phyloP scores from a whole-genome alignment of 2,329 filamentous ascomycete species.

The Teratosphaeria gauchensis region DNA sequence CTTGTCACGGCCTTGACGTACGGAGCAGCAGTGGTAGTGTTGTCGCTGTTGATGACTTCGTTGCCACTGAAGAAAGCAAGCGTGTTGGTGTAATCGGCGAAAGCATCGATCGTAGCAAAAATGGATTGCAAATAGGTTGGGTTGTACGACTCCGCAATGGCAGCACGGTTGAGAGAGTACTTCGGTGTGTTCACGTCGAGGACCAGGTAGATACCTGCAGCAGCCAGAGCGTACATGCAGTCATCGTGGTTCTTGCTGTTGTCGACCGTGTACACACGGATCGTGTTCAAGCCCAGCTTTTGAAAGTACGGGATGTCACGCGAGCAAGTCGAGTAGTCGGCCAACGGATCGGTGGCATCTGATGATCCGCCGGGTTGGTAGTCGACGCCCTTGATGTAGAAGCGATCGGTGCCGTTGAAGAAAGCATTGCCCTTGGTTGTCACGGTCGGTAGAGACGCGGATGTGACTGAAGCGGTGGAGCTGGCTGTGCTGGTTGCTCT shows the following conservation, averaged over 20 bases:
- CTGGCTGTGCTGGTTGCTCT: constrained; percentile 14
- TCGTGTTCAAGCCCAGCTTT: constrained; percentile 75
- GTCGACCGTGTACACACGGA: constrained; percentile 89
- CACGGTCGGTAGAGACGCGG: constrained; percentile 41
- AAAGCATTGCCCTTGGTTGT: constrained; percentile 51
- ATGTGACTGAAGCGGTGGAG: constrained; percentile 1
- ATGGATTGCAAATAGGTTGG: constrained; percentile 71
- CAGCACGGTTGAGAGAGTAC: constrained; percentile 72
- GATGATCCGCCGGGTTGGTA: constrained; percentile 46
- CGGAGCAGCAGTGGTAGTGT: constrained; percentile 52
- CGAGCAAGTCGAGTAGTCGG: constrained; percentile 57
- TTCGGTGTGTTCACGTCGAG: constrained; percentile 79
- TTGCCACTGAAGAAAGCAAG: constrained; percentile 75
- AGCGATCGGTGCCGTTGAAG: constrained; percentile 53
- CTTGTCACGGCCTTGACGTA: constrained; percentile 62
- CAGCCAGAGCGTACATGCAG: constrained; percentile 71
- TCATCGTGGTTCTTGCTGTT: constrained; percentile 69
- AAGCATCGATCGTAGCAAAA: constrained; percentile 78
- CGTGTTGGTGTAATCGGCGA: constrained; percentile 73
- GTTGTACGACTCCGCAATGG: constrained; percentile 69
- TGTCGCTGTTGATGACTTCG: constrained; percentile 57
- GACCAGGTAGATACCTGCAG: constrained; percentile 82
- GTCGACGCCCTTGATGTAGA: constrained; percentile 52
- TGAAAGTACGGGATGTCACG: constrained; percentile 74
- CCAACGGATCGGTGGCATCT: constrained; percentile 60